Percentiles rank a stretch among this genome's conserved stretches.
phyloP scores from a whole-genome alignment of 2,329 filamentous ascomycete species.

The Exophiala alcalophila region DNA sequence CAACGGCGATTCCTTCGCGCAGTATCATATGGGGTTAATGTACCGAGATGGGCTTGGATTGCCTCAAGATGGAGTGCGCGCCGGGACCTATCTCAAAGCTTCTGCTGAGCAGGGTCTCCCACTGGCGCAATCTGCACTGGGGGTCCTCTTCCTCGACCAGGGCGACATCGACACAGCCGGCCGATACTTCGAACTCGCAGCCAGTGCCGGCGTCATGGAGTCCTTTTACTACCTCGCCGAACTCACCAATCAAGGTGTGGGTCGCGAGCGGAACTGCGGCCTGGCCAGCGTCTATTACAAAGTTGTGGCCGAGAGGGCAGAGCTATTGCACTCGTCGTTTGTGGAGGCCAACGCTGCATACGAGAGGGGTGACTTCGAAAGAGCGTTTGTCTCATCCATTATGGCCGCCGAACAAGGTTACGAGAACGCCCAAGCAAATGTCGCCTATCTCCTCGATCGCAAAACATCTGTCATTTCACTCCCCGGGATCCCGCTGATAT shows the following conservation, averaged over 20 bases:
- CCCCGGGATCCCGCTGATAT: slow-evolving; percentile 52
- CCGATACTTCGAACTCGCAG: slow-evolving; percentile 83
- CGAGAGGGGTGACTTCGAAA: slow-evolving; percentile 72
- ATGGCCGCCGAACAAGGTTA: slow-evolving; percentile 92
- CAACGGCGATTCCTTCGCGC: slow-evolving; percentile 76
- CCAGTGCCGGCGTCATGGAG: slow-evolving; percentile 78
- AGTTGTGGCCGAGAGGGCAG: slow-evolving; percentile 69
- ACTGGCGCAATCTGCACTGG: slow-evolving; percentile 77
- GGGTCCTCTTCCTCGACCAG: slow-evolving; percentile 81
- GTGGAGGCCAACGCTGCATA: slow-evolving; percentile 79
- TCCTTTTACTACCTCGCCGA: slow-evolving; percentile 91
- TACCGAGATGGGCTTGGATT: slow-evolving; percentile 75
- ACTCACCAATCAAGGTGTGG: slow-evolving; percentile 75
- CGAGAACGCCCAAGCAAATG: slow-evolving; percentile 83
- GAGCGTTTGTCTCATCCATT: slow-evolving; percentile 76
- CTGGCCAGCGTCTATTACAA: slow-evolving; percentile 81
- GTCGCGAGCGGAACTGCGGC: slow-evolving; percentile 72
- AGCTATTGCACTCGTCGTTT: slow-evolving; percentile 73
- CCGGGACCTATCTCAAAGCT: slow-evolving; percentile 71
- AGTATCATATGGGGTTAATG: slow-evolving; percentile 81
- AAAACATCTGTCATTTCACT: slow-evolving; percentile 61
- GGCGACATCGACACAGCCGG: slow-evolving; percentile 77
- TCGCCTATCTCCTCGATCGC: slow-evolving; percentile 80
- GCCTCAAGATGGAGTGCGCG: slow-evolving; percentile 65
- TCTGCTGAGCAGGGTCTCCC: slow-evolving; percentile 80